Evolutionary conservation across 208 protist species (phyloP).

Genomic region (Trypanosomatidae sp.): DNA sequence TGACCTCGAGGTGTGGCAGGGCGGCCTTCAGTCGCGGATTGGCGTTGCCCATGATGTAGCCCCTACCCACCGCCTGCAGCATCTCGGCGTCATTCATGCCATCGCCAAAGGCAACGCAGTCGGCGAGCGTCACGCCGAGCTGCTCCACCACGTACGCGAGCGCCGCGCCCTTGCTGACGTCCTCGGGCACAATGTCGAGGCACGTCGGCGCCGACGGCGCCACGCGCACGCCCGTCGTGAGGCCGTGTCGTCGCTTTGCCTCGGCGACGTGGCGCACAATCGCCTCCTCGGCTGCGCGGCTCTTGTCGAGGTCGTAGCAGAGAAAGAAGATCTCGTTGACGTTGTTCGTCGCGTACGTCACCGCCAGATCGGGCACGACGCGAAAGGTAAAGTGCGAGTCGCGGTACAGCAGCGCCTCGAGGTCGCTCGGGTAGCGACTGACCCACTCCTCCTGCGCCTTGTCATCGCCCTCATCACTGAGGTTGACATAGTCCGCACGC

Average conservation of each 20-base stretch:
- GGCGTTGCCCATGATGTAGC: slow-evolving; percentile 58
- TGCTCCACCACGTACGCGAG: slow-evolving; percentile 31
- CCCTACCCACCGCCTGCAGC: slow-evolving; percentile 37
- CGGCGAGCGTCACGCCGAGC: slow-evolving; percentile 20
- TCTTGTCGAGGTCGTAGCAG: slow-evolving; percentile 34
- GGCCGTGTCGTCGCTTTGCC: slow-evolving; percentile 6
- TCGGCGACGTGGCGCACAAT: slow-evolving; percentile 16
- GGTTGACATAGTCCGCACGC: slow-evolving; percentile 20
- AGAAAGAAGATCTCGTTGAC: slow-evolving; percentile 58
- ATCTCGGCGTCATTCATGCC: slow-evolving; percentile 60
- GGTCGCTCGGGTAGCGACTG: slow-evolving; percentile 24
- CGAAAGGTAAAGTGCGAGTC: slow-evolving; percentile 28
- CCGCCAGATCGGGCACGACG: slow-evolving; percentile 26
- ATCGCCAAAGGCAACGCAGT: slow-evolving; percentile 64
- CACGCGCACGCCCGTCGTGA: slow-evolving; percentile 15
- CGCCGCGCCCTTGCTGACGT: slow-evolving; percentile 45
- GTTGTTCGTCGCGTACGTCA: slow-evolving; percentile 19
- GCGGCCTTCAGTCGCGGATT: slow-evolving; percentile 25
- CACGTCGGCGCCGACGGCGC: slow-evolving; percentile 34
- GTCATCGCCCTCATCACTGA: slow-evolving; percentile 28
- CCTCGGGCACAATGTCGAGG: slow-evolving; percentile 36
- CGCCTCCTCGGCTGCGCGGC: slow-evolving; percentile 8
- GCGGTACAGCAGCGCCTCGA: slow-evolving; percentile 27
- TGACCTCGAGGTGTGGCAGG: slow-evolving; percentile 44
- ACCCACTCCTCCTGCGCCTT: slow-evolving; percentile 42